A percentile compares a stretch with the other conserved stretches of the same genome.
Evolutionary conservation across 495 filamentous ascomycete species (phyloP).

Genomic region (Podospora appendiculata): DNA sequence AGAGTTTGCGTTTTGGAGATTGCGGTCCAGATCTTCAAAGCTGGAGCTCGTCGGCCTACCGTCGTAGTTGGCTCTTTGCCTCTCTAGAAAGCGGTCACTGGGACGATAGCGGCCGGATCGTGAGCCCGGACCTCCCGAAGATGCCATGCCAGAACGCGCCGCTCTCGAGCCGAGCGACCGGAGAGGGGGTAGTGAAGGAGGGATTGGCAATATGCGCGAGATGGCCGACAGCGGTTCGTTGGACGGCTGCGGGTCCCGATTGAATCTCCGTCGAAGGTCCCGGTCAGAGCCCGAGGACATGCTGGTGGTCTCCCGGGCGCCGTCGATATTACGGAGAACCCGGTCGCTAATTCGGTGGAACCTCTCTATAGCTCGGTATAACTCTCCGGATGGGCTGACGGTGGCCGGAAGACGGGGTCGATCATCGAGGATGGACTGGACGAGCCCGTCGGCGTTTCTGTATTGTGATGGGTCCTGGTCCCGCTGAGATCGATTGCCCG

Average conservation of each 20-base stretch:
- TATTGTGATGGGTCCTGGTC: conserved; percentile 27
- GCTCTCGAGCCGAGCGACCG: conserved; percentile 27
- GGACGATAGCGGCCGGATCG: conserved; percentile 24
- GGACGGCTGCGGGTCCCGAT: conserved; percentile 25
- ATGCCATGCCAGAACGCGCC: conserved; percentile 16
- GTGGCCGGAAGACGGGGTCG: conserved; percentile 19
- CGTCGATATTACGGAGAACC: no score
- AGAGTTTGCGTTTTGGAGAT: conserved; percentile 35
- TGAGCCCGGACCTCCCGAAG: conserved; percentile 8
- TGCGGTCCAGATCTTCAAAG: conserved; percentile 16
- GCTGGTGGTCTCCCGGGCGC: conserved; percentile 11
- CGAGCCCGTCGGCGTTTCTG: conserved; percentile 33
- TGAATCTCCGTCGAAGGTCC: conserved; percentile 27
- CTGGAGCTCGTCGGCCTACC: conserved; percentile 3
- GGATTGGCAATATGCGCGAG: conserved; percentile 12
- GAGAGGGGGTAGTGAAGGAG: conserved; percentile 32
- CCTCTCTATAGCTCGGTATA: conserved; percentile 37
- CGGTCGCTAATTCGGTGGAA: conserved; percentile 17
- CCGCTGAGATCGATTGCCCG: conserved; percentile 52
- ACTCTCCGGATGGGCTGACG: conserved; percentile 33
- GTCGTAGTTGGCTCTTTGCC: conserved; percentile 12
- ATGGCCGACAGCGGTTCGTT: conserved; percentile 12
- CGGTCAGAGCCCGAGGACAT: conserved; percentile 32
- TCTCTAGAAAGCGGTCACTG: conserved; percentile 22
- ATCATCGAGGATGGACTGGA: conserved; percentile 31